Conservation (phyloP, 495 filamentous ascomycete species). For the Annulohypoxylon bovei region DNA sequence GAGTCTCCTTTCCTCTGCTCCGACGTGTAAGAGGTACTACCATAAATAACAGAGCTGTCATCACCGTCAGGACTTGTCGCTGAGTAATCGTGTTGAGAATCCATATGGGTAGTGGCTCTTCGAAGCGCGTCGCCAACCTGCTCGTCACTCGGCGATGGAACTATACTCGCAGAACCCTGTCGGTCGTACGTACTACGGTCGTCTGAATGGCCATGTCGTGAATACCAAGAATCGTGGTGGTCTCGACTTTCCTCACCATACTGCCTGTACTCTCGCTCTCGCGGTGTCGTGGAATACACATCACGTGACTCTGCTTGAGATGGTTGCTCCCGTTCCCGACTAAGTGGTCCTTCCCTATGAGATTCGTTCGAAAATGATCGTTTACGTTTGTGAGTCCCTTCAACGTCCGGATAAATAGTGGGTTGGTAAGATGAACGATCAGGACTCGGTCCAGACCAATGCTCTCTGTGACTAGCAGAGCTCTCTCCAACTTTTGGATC, state of each 20-base stretch:
- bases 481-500: conserved; percentile 49
- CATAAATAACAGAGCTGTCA: conserved; percentile 54
- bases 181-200: conserved; percentile 57
- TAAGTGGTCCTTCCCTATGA: conserved; percentile 44
- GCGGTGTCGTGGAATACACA: conserved; percentile 49
- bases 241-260: conserved; percentile 56
- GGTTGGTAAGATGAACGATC: conserved; percentile 53
- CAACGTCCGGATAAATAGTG: conserved; percentile 50
- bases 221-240: conserved; percentile 56
- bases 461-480: conserved; percentile 46
- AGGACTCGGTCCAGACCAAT: conserved; percentile 47
- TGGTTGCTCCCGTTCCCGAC: conserved; percentile 40
- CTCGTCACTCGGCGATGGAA: conserved; percentile 58
- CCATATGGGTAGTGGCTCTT: conserved; percentile 53
- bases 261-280: conserved; percentile 55
- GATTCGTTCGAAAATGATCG: conserved; percentile 59
- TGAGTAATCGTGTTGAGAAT: conserved; percentile 53
- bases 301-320: conserved; percentile 56
- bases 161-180: conserved; percentile 52
- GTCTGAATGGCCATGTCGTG: conserved; percentile 51
- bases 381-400: conserved; percentile 64
- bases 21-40: conserved; percentile 53
- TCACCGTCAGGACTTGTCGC: conserved; percentile 61
- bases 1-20: conserved; percentile 59
- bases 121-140: conserved; percentile 53